phyloP scores from a whole-genome alignment of 495 filamentous ascomycete species.

The Podospora comata region DNA sequence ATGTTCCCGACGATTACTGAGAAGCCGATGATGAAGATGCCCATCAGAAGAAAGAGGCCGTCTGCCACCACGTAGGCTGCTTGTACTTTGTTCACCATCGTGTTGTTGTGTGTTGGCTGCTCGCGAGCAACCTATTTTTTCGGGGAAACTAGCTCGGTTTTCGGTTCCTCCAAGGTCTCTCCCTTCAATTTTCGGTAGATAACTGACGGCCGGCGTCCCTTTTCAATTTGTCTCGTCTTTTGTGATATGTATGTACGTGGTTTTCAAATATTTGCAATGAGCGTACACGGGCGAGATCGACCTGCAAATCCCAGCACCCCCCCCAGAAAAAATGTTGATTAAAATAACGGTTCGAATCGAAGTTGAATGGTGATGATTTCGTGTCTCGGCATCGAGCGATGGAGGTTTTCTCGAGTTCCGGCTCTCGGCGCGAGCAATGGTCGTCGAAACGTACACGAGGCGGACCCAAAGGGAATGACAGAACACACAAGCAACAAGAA shows the following conservation, averaged over 20 bases:
- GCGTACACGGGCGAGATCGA: slow-evolving; percentile 31
- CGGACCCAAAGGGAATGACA: slow-evolving; percentile 21
- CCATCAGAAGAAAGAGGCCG: slow-evolving; percentile 60
- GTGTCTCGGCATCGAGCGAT: slow-evolving; percentile 19
- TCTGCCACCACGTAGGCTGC: slow-evolving; percentile 55
- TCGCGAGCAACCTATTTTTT: slow-evolving; percentile 15
- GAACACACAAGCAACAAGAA: slow-evolving; percentile 25
- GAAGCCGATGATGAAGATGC: slow-evolving; percentile 61
- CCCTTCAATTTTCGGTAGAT: slow-evolving; percentile 12
- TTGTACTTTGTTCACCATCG: slow-evolving; percentile 58
- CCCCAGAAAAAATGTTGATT: slow-evolving; percentile 10
- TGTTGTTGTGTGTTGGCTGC: slow-evolving; percentile 18
- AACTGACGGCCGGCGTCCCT: slow-evolving; percentile 50
- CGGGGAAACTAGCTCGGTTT: slow-evolving; percentile 13
- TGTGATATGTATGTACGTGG: not conserved
- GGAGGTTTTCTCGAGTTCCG: not conserved
- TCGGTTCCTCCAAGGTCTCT: slow-evolving; percentile 1
- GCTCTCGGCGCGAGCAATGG: slow-evolving; percentile 7
- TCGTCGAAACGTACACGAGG: slow-evolving; percentile 31
- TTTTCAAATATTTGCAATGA: slow-evolving; percentile 12
- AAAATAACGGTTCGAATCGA: slow-evolving; percentile 22
- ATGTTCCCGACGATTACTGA: slow-evolving; percentile 56
- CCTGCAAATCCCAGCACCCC: slow-evolving; percentile 34
- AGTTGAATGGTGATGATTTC: slow-evolving; percentile 21
- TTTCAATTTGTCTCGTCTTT: slow-evolving; percentile 4